Evolutionary conservation across 352 stramenopile genomes (phyloP).

Genomic region (Pythium volutum): DNA sequence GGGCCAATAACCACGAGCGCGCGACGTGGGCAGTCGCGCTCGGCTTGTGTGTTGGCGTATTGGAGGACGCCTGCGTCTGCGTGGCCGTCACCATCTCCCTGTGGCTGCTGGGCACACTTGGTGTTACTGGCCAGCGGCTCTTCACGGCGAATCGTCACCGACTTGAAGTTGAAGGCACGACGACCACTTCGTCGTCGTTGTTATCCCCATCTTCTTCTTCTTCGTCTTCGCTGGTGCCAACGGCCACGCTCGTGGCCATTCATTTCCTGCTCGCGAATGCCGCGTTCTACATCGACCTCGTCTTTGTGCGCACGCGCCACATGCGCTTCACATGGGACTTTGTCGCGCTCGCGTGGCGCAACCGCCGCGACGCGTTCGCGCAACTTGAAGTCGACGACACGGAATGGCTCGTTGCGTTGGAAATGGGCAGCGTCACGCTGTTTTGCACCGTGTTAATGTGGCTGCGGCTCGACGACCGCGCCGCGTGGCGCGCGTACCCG

Average conservation of each 20-base stretch:
- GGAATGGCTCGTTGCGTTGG: slow-evolving; percentile 40
- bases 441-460: slow-evolving; percentile 36
- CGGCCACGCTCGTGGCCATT: slow-evolving; percentile 14
- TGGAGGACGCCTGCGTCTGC: slow-evolving; percentile 52
- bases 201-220: slow-evolving; percentile 11
- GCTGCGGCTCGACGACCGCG: slow-evolving; percentile 19
- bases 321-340: slow-evolving; percentile 56
- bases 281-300: slow-evolving; percentile 33
- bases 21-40: slow-evolving; percentile 29
- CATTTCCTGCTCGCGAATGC: slow-evolving; percentile 18
- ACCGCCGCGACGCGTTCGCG: slow-evolving; percentile 28
- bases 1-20: slow-evolving; percentile 52
- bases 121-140: slow-evolving; percentile 9
- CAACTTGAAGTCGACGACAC: slow-evolving; percentile 44
- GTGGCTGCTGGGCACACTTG: slow-evolving; percentile 26
- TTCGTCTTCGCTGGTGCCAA: slow-evolving; percentile 23
- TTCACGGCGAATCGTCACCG: not conserved
- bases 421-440: slow-evolving; percentile 32
- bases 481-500: slow-evolving; percentile 38
- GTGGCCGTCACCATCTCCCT: slow-evolving; percentile 26
- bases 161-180: not conserved
- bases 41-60: slow-evolving; percentile 38
- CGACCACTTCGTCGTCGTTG: not conserved
- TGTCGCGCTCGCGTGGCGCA: slow-evolving; percentile 43
- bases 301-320: slow-evolving; percentile 50